phyloP scores from a whole-genome alignment of 306 rosid genomes.

The Ochetophila trinervis region DNA sequence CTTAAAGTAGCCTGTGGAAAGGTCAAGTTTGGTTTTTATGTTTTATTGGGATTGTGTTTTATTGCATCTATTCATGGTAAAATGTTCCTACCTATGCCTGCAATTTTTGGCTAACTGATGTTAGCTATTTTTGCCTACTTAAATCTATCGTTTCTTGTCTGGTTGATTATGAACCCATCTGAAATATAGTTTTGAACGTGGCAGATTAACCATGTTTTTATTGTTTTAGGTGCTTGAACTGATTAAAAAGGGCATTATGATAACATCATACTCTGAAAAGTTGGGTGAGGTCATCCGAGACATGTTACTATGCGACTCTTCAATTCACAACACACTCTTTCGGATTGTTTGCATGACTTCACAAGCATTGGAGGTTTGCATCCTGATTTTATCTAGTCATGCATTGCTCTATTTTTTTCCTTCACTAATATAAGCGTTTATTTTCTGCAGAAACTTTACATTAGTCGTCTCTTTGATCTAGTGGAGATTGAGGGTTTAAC shows the following conservation, averaged over 20 bases:
- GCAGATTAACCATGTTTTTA: slow-evolving; percentile 12
- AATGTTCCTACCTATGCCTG: too few relatives aligned
- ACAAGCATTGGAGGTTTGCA: slow-evolving; percentile 71
- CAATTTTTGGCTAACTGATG: neutral
- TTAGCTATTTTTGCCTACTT: neutral
- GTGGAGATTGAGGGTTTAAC: slow-evolving; percentile 84
- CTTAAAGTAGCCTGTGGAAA: neutral
- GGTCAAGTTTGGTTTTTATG: too few relatives aligned
- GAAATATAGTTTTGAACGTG: neutral
- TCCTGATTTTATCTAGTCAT: slow-evolving; percentile 25
- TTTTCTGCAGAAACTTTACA: slow-evolving; percentile 56
- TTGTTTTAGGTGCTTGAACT: slow-evolving; percentile 77
- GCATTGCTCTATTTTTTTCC: slow-evolving; percentile 16
- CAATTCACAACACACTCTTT: slow-evolving; percentile 72
- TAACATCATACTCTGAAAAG: slow-evolving; percentile 46
- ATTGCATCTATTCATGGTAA: too few relatives aligned
- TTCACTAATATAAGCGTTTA: slow-evolving; percentile 21
- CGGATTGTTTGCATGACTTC: slow-evolving; percentile 73
- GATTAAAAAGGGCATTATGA: slow-evolving; percentile 62
- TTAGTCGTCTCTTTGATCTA: slow-evolving; percentile 68
- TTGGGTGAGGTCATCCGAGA: slow-evolving; percentile 56
- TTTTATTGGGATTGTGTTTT: too few relatives aligned
- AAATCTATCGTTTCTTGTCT: neutral
- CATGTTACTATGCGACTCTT: slow-evolving; percentile 69
- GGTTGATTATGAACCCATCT: slow-evolving; percentile 16